Conservation (phyloP, 345 rosid genomes). For the Raphanus sativus region DNA sequence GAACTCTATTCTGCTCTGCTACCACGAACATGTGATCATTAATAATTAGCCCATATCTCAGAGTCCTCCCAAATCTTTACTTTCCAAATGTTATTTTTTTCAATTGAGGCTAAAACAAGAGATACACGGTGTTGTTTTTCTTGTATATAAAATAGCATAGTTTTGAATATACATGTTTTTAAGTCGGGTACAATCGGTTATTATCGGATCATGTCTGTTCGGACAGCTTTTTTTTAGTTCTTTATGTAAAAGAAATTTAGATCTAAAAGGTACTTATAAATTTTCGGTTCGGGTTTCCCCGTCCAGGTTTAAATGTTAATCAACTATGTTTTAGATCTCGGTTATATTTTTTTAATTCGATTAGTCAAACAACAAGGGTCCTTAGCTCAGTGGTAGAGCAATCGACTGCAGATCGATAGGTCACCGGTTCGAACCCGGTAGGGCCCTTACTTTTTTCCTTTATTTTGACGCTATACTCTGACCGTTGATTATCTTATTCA, state of each 20-base stretch:
- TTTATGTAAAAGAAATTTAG: too few species aligned
- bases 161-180: too few species aligned
- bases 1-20: background rate
- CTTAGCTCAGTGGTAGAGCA: slow-evolving; percentile 83
- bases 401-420: slow-evolving; percentile 78
- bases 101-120: background rate
- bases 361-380: slow-evolving; percentile 17
- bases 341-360: too few species aligned
- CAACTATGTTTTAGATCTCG: too few species aligned
- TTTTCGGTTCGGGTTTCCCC: too few species aligned
- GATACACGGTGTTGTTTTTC: background rate
- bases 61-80: background rate
- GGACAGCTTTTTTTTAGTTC: too few species aligned
- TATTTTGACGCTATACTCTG: background rate
- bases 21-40: background rate
- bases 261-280: too few species aligned
- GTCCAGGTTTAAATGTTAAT: too few species aligned
- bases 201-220: too few species aligned
- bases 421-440: slow-evolving; percentile 52
- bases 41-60: background rate
- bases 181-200: too few species aligned
- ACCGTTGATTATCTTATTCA: background rate
- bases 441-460: slow-evolving; percentile 28
- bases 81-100: background rate
- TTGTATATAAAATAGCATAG: background rate